Percentiles rank a stretch among this genome's conserved stretches.
Conservation (phyloP, 805 yeast species). For the Candida multigemmis region DNA sequence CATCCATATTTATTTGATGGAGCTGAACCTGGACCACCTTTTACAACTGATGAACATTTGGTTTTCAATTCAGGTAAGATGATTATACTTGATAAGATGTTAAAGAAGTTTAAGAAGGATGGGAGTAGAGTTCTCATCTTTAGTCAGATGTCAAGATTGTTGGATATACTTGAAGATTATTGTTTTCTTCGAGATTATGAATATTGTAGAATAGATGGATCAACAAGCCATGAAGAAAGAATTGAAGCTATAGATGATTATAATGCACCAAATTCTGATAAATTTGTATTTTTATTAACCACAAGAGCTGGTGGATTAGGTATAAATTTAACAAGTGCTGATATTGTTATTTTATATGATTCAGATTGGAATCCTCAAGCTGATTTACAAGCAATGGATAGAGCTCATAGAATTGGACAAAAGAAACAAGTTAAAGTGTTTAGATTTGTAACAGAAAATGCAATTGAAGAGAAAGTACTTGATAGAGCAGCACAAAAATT, state of each 20-base stretch:
- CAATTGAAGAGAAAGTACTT: conserved; percentile 91
- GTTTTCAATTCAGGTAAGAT: conserved; percentile 87
- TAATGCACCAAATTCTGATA: conserved; percentile 71
- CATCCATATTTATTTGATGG: conserved; percentile 97
- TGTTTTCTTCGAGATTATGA: conserved; percentile 76
- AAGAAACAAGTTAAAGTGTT: conserved; percentile 91
- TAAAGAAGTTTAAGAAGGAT: conserved; percentile 58
- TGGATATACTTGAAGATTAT: conserved; percentile 89
- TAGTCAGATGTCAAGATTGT: conserved; percentile 86
- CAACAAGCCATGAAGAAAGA: conserved; percentile 88
- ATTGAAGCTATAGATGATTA: conserved; percentile 88
- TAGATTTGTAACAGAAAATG: conserved; percentile 89
- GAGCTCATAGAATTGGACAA: conserved; percentile 97
- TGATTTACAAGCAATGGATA: conserved; percentile 95
- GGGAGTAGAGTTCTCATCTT: conserved; percentile 90
- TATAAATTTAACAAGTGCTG: conserved; percentile 87
- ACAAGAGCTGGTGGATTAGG: conserved; percentile 98
- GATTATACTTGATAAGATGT: conserved; percentile 76
- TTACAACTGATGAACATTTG: conserved; percentile 89
- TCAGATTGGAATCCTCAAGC: conserved; percentile 99
- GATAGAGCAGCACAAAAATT: conserved; percentile 94
- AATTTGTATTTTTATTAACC: conserved; percentile 77
- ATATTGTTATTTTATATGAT: conserved; percentile 79
- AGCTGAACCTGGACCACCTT: conserved; percentile 99
- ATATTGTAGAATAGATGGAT: conserved; percentile 90